These are phyloP conservation scores for Trichoderma sp. DNA, from an alignment of 2,329 filamentous ascomycete species.

Conservation along the genomic window DNA sequence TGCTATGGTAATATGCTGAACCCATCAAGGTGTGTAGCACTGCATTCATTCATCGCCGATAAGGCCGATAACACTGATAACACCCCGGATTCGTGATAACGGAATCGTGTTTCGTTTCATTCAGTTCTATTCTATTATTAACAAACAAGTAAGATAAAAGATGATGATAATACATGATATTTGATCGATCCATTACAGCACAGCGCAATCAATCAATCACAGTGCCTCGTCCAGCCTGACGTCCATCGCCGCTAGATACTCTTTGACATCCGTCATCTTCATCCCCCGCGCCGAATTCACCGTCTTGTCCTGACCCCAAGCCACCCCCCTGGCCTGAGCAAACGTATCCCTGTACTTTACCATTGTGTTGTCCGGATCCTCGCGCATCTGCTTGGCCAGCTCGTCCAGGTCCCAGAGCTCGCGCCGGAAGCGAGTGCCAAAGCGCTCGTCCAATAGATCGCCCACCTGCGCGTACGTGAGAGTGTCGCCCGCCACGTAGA, in stretches of 20 bases:
- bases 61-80: conserved; percentile 4
- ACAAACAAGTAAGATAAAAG: background rate
- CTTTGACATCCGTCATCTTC: conserved; percentile 41
- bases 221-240: background rate
- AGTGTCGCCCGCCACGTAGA: conserved; percentile 63
- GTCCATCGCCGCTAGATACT: conserved; percentile 34
- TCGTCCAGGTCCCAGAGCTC: conserved; percentile 49
- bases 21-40: background rate
- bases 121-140: background rate
- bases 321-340: conserved; percentile 55
- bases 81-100: background rate
- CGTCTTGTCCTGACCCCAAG: conserved; percentile 55
- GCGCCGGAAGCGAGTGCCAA: conserved; percentile 40
- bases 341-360: conserved; percentile 63
- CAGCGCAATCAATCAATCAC: background rate
- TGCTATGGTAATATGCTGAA: background rate
- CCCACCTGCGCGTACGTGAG: conserved; percentile 56
- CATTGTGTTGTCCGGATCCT: conserved; percentile 45
- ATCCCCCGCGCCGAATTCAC: conserved; percentile 53
- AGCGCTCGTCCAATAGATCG: conserved; percentile 48
- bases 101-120: background rate
- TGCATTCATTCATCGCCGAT: background rate
- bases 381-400: conserved; percentile 45
- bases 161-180: background rate
- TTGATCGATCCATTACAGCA: background rate